These are phyloP conservation scores for Seiridium unicorne DNA, from an alignment of 2,329 filamentous ascomycete species.

Conservation along the genomic window DNA sequence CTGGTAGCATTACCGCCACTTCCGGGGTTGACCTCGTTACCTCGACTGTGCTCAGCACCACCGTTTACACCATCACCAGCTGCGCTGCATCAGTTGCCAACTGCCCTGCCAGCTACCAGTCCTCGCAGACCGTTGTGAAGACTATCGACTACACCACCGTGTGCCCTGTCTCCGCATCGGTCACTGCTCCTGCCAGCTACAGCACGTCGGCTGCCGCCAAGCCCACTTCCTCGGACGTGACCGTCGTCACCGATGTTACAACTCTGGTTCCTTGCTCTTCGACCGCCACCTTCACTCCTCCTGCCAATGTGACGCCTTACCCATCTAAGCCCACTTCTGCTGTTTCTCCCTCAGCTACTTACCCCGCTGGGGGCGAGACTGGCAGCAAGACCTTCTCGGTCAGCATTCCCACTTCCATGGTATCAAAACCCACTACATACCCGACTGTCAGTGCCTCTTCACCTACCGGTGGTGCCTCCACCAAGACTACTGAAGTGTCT, in stretches of 20 bases:
- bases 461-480: too few relatives aligned
- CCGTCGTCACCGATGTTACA: slow-evolving; percentile 20
- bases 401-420: too few relatives aligned
- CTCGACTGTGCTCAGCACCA: slow-evolving; percentile 19
- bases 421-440: too few relatives aligned
- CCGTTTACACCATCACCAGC: slow-evolving; percentile 31
- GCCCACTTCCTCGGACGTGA: slow-evolving; percentile 5
- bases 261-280: slow-evolving; percentile 24
- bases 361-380: neutral
- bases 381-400: neutral
- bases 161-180: slow-evolving; percentile 21
- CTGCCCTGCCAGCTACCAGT: slow-evolving; percentile 36
- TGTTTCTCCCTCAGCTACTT: neutral
- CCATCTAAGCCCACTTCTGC: neutral
- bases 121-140: slow-evolving; percentile 29
- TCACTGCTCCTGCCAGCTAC: slow-evolving; percentile 19
- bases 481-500: too few relatives aligned
- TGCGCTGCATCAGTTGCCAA: slow-evolving; percentile 36
- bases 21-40: slow-evolving; percentile 13
- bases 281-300: slow-evolving; percentile 24
- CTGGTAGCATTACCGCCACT: slow-evolving; percentile 8
- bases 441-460: too few relatives aligned
- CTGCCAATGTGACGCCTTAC: slow-evolving; percentile 11
- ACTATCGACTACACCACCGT: slow-evolving; percentile 28
- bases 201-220: slow-evolving; percentile 3